These are phyloP conservation scores for Arctostaphylos glauca DNA, from an alignment of 148 eudicot genomes.

Conservation along the genomic window DNA sequence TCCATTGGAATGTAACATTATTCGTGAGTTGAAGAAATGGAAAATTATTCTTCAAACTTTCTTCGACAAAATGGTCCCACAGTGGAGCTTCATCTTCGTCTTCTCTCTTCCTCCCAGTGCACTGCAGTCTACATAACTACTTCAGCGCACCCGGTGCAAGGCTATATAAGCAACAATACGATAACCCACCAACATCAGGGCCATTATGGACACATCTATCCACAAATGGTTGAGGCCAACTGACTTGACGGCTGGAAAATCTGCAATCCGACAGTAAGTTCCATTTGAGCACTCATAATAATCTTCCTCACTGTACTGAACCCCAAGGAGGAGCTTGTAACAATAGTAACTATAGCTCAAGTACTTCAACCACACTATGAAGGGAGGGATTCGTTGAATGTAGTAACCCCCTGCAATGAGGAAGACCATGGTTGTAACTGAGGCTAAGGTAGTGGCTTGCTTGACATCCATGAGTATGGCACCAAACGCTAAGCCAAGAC, in stretches of 20 bases:
- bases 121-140: background rate
- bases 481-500: constrained; percentile 88
- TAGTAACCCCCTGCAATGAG: constrained; percentile 96
- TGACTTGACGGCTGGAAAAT: constrained; percentile 65
- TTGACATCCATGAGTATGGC: constrained; percentile 93
- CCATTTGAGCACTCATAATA: constrained; percentile 70
- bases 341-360: constrained; percentile 96
- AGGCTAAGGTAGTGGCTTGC: constrained; percentile 84
- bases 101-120: background rate
- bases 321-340: constrained; percentile 81
- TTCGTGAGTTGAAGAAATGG: constrained; percentile 26
- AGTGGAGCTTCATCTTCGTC: background rate
- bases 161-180: constrained; percentile 84
- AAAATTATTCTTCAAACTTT: constrained; percentile 25
- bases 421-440: constrained; percentile 90
- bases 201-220: constrained; percentile 64
- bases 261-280: constrained; percentile 60
- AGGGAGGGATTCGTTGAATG: constrained; percentile 84
- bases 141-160: constrained; percentile 55
- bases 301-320: constrained; percentile 70
- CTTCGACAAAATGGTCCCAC: constrained; percentile 3
- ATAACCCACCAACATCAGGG: constrained; percentile 84
- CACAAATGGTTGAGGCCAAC: constrained; percentile 69
- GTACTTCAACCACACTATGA: constrained; percentile 92
- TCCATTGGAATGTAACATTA: constrained; percentile 26